phyloP scores from a whole-genome alignment of 1,284 basidiomycete species.

The Moesziomyces globuligerus region DNA sequence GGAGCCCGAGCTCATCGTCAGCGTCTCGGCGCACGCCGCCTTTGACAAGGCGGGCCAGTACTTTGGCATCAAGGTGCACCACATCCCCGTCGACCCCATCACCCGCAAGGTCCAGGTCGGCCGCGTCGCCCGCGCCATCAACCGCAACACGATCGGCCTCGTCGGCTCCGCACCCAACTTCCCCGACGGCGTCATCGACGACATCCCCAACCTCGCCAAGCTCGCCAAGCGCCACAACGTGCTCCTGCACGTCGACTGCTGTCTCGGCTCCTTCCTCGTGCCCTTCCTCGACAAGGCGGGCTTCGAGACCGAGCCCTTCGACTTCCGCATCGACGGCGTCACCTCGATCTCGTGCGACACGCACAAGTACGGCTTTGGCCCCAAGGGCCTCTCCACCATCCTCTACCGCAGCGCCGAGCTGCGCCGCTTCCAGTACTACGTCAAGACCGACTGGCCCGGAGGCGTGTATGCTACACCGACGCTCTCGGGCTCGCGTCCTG shows the following conservation, averaged over 20 bases:
- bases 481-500: constrained; percentile 74
- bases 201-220: constrained; percentile 81
- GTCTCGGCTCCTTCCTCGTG: constrained; percentile 68
- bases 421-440: constrained; percentile 65
- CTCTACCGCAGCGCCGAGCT: constrained; percentile 57
- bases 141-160: constrained; percentile 72
- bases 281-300: constrained; percentile 64
- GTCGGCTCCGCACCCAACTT: constrained; percentile 87
- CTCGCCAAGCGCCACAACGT: constrained; percentile 82
- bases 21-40: constrained; percentile 88
- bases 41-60: constrained; percentile 93
- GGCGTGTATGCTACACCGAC: constrained; percentile 65
- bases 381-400: constrained; percentile 63
- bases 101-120: constrained; percentile 84
- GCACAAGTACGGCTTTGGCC: constrained; percentile 67
- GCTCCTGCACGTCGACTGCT: constrained; percentile 80
- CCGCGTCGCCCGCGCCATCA: constrained; percentile 75
- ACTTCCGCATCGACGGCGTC: constrained; percentile 65
- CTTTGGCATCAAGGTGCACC: constrained; percentile 90
- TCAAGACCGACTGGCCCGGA: constrained; percentile 65
- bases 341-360: constrained; percentile 66
- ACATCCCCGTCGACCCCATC: constrained; percentile 82
- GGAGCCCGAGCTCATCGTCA: constrained; percentile 91
- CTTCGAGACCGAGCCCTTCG: constrained; percentile 60
- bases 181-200: constrained; percentile 72